These are phyloP conservation scores for Trypanosomatidae sp. DNA, from an alignment of 208 protist genomes.

Conservation along the genomic window DNA sequence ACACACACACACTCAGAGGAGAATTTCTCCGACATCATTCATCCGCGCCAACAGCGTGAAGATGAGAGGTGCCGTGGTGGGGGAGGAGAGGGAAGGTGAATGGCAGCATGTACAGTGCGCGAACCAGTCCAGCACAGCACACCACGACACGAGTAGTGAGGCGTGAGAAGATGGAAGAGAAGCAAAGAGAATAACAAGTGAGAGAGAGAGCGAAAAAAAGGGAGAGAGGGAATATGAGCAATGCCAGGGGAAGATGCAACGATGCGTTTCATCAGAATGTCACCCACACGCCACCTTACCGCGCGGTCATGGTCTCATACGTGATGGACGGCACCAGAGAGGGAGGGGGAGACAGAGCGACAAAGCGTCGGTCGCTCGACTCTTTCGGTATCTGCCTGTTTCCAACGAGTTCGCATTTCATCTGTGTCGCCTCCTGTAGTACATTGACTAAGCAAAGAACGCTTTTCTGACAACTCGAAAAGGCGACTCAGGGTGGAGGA, in stretches of 20 bases:
- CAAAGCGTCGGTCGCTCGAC: neutral
- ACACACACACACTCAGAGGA: neutral
- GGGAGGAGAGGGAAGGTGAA: neutral
- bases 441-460: neutral
- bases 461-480: neutral
- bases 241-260: slow-evolving; percentile 2
- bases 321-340: neutral
- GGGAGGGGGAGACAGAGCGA: neutral
- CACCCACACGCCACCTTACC: neutral
- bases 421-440: neutral
- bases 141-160: neutral
- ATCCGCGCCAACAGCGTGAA: neutral
- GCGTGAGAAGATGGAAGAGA: neutral
- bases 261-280: neutral
- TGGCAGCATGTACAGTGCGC: neutral
- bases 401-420: neutral
- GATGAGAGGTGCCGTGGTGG: neutral
- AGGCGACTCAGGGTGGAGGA: neutral
- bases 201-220: neutral
- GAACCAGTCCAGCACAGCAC: neutral
- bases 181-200: slow-evolving; percentile 22
- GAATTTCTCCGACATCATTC: neutral
- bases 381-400: neutral
- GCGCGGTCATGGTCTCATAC: neutral
- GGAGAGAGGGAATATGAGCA: slow-evolving; percentile 3